A percentile compares a stretch with the other conserved stretches of the same genome.
phyloP scores from a whole-genome alignment of 805 yeast species.

The Saccharomycopsis babjevae region DNA sequence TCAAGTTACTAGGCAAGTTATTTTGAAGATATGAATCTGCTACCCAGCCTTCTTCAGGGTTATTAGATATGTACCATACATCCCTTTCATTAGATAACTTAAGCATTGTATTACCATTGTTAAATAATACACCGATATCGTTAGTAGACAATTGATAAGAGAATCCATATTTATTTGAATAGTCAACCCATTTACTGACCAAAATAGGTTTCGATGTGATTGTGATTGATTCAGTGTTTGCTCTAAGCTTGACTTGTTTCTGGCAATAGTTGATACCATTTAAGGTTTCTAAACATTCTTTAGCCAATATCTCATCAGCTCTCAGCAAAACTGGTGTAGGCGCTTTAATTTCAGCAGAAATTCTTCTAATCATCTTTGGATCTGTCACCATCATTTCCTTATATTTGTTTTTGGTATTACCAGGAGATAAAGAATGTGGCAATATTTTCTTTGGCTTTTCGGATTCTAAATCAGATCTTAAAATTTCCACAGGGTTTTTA shows the following conservation, averaged over 20 bases:
- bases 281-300: constrained; percentile 36
- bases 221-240: constrained; percentile 19
- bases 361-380: constrained; percentile 26
- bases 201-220: constrained; percentile 46
- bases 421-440: constrained; percentile 88
- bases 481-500: constrained; percentile 59
- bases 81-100: constrained; percentile 55
- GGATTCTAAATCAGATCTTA: constrained; percentile 58
- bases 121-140: constrained; percentile 82
- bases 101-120: constrained; percentile 73
- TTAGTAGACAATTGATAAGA: constrained; percentile 87
- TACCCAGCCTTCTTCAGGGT: constrained; percentile 42
- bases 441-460: constrained; percentile 59
- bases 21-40: constrained; percentile 36
- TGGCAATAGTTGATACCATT: constrained; percentile 37
- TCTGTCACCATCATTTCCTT: constrained; percentile 46
- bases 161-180: constrained; percentile 90
- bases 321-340: constrained; percentile 29
- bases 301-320: constrained; percentile 32
- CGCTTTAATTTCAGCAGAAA: constrained; percentile 21
- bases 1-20: constrained; percentile 37
- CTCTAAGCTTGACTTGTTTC: constrained; percentile 34
- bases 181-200: constrained; percentile 96
- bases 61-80: constrained; percentile 52
- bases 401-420: constrained; percentile 80